Percentiles rank a stretch among this genome's conserved stretches.
Conservation (phyloP, 352 stramenopile genomes). For the Phytophthora melonis region DNA sequence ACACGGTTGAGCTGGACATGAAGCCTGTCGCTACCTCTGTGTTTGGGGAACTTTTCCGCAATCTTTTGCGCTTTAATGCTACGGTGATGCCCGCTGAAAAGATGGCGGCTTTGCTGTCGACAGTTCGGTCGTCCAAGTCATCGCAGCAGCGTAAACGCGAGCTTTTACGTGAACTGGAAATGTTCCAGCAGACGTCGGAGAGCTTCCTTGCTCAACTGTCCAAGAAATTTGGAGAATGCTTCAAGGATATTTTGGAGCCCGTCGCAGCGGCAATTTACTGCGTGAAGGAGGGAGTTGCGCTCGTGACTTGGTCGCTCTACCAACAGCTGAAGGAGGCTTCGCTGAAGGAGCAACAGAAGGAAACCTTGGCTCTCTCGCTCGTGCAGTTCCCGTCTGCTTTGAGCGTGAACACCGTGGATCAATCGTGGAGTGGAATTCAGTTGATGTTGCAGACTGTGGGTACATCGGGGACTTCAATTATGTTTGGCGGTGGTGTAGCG, state of each 20-base stretch:
- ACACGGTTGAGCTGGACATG: constrained; percentile 29
- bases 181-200: constrained; percentile 91
- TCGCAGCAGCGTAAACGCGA: constrained; percentile 67
- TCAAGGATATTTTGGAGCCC: constrained; percentile 88
- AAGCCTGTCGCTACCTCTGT: constrained; percentile 46
- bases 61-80: constrained; percentile 73
- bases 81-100: constrained; percentile 79
- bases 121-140: constrained; percentile 40
- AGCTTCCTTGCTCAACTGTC: constrained; percentile 76
- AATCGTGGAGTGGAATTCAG: constrained; percentile 87
- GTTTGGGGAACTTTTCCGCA: constrained; percentile 83
- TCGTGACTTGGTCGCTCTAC: constrained; percentile 74
- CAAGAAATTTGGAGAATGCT: constrained; percentile 78
- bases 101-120: constrained; percentile 57
- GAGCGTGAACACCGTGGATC: constrained; percentile 34
- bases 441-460: constrained; percentile 60
- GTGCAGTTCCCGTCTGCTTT: constrained; percentile 77
- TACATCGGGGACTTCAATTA: constrained; percentile 48
- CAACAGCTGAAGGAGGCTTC: constrained; percentile 60
- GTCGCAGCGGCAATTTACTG: constrained; percentile 78
- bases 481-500: constrained; percentile 50
- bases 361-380: constrained; percentile 56
- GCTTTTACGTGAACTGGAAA: constrained; percentile 84
- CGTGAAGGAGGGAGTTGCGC: constrained; percentile 87
- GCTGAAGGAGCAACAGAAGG: constrained; percentile 60